Conservation (phyloP, 129 eudicot genomes). For the Tanacetum coccineum region DNA sequence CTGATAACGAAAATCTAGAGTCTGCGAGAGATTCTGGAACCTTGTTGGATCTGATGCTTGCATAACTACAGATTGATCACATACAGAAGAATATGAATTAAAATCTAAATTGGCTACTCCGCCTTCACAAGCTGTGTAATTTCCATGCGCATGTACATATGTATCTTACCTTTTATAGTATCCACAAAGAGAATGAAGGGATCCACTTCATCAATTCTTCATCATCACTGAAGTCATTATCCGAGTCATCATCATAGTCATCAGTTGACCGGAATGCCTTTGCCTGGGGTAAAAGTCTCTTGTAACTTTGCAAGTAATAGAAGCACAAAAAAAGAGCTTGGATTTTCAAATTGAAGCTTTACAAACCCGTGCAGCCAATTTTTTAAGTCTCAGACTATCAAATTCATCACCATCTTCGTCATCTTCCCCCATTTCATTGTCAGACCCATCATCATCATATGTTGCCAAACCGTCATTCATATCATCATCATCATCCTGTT, state of each 20-base stretch:
- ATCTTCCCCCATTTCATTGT: constrained; percentile 89
- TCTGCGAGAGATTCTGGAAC: constrained; percentile 77
- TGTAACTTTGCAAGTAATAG: neutral
- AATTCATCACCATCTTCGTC: constrained; percentile 84
- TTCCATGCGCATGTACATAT: neutral
- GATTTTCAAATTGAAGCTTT: neutral
- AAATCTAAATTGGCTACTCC: too few relatives aligned
- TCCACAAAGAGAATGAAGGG: constrained; percentile 88
- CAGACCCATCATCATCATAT: constrained; percentile 77
- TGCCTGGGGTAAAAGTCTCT: constrained; percentile 47
- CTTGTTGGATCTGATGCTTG: constrained; percentile 76
- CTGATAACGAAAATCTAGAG: constrained; percentile 76
- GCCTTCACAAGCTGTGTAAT: too few relatives aligned
- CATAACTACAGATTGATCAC: constrained; percentile 39
- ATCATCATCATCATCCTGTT: too few relatives aligned
- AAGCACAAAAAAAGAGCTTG: neutral
- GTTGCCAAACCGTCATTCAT: constrained; percentile 68
- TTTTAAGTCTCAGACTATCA: constrained; percentile 59
- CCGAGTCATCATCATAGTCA: constrained; percentile 66
- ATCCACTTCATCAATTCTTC: constrained; percentile 88
- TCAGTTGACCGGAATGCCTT: constrained; percentile 61
- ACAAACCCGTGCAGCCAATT: constrained; percentile 81
- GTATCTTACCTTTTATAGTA: constrained; percentile 54
- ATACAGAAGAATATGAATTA: too few relatives aligned
- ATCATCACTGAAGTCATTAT: constrained; percentile 86